Base-by-base conservation (phyloP, 305 asterid species). In the Fraxinus greggii region DNA sequence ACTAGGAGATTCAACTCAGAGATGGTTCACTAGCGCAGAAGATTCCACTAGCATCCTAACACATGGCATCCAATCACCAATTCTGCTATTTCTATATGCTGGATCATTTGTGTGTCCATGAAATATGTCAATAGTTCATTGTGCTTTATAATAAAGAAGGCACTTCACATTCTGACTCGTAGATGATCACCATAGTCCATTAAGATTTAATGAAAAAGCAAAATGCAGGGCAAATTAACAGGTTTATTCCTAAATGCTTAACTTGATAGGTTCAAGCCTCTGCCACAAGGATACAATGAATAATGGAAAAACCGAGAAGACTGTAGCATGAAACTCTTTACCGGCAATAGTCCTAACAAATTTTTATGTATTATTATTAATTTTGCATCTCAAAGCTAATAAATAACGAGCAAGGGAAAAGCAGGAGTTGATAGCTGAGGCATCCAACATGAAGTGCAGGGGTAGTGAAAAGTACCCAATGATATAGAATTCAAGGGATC, bases 231-330 rank as follows among this genome's bases (percentile, higher is more conserved):
- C 12, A 19, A 56, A 56, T 19, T 56, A 56, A 24, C 32, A 24
- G 15, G 33, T 24, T 24, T 63, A 63, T 24, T 59, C 72, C 31
- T 24, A 63, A 63, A 63, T 24, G 33, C 17, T 63, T 9, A 33
- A 63, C 28, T 63, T 63, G 7, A 63, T 56, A 23, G 61, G 33
- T 24, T 63, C 72, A 23, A 24, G 72, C 72, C 72, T 63, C 32
- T 24, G 33, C 72, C 72, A 61, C 31, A 61, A 24, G 32, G 72
- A 10, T 75, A 21, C 0, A 75, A 19, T 33, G 24, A 78, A 78
- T 48, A n/a, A 33, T 21, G 72, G 36, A 80, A 81, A 67, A 38
- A 15, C 10, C 29, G 80, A 83, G 8, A 72, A 56, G 45, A 76
- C 21, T 1, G 75, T 76, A 31, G 33, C 72, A 63, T 24, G 32